A percentile compares a stretch with the other conserved stretches of the same genome.
Conservation (phyloP, 139 green algal genomes). For the Chlorella sp. region DNA sequence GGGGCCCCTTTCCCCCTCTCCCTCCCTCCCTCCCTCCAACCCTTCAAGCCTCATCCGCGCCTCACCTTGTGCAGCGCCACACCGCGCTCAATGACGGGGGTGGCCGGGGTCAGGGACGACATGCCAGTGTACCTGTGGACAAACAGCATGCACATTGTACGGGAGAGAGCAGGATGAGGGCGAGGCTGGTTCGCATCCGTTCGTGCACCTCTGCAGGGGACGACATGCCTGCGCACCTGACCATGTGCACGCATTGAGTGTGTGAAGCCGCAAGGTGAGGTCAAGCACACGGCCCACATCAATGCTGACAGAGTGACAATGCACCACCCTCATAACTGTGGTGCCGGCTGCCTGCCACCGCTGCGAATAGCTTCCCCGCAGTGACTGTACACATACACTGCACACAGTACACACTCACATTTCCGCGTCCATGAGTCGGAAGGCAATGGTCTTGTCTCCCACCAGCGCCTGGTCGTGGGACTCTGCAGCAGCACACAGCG, state of each 20-base stretch:
- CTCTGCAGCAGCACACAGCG: too few relatives aligned
- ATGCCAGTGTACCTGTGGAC: constrained; percentile 82
- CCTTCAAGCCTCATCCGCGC: neutral
- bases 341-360: too few relatives aligned
- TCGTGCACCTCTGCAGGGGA: neutral
- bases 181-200: neutral
- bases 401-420: too few relatives aligned
- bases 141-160: constrained; percentile 76
- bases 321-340: too few relatives aligned
- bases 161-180: neutral
- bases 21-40: too few relatives aligned
- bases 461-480: constrained; percentile 38
- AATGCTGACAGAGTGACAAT: neutral
- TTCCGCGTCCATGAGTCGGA: constrained; percentile 22
- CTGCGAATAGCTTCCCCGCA: too few relatives aligned
- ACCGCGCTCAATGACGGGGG: constrained; percentile 47
- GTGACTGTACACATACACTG: too few relatives aligned
- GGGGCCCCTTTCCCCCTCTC: too few relatives aligned
- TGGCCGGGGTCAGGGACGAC: constrained; percentile 42
- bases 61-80: constrained; percentile 83
- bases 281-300: neutral
- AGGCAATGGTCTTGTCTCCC: constrained; percentile 28
- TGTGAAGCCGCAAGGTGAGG: neutral
- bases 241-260: neutral
- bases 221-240: neutral